A percentile compares a stretch with the other conserved stretches of the same genome.
phyloP scores from a whole-genome alignment of 352 stramenopile genomes.

The Sclerospora graminicola region DNA sequence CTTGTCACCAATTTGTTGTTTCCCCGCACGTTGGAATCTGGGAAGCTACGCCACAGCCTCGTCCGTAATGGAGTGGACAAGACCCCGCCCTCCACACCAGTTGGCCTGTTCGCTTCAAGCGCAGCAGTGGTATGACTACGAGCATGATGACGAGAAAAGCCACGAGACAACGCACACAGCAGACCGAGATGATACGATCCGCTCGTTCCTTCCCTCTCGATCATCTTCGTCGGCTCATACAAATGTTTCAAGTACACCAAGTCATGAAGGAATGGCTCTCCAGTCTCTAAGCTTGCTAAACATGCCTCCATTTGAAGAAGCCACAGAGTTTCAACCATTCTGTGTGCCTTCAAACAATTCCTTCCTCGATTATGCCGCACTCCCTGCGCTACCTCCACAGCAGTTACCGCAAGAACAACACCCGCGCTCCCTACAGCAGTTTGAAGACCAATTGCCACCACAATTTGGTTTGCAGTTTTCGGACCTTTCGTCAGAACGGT shows the following conservation, averaged over 20 bases:
- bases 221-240: not conserved
- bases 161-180: not conserved
- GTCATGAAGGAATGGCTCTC: slow-evolving; percentile 1
- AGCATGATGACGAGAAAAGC: not conserved
- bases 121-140: slow-evolving; percentile 1
- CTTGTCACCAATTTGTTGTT: too few relatives aligned
- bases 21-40: slow-evolving; percentile 14
- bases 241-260: not conserved
- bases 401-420: too few relatives aligned
- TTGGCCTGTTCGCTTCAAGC: not conserved
- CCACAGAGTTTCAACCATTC: slow-evolving; percentile 19
- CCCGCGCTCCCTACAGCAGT: not conserved
- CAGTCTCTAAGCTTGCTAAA: slow-evolving; percentile 10
- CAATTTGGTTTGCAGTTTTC: slow-evolving; percentile 9
- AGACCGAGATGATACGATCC: not conserved
- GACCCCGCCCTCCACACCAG: slow-evolving; percentile 6
- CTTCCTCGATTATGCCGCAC: slow-evolving; percentile 1
- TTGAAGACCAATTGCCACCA: slow-evolving; percentile 3
- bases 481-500: slow-evolving; percentile 4
- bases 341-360: slow-evolving; percentile 2
- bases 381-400: not conserved
- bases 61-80: slow-evolving; percentile 23
- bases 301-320: slow-evolving; percentile 14
- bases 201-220: not conserved
- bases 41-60: slow-evolving; percentile 10